Conservation (phyloP, 2,329 filamentous ascomycete species). For the Scytalidium sp. region DNA sequence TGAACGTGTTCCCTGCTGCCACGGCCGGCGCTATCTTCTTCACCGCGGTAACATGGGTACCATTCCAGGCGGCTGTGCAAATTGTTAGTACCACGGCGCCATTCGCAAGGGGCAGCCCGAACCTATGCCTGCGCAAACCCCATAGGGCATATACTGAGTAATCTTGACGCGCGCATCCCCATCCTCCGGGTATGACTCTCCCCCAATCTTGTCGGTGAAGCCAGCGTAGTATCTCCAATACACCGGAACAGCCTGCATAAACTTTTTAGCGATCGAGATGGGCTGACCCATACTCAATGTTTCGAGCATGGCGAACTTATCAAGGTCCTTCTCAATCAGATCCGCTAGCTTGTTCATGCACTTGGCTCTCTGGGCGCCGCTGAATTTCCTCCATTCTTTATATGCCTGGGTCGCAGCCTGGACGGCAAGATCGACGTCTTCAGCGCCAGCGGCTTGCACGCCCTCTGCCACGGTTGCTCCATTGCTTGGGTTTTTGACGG, state of each 20-base stretch:
- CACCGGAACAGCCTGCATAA: slow-evolving; percentile 49
- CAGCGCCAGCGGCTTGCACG: slow-evolving; percentile 36
- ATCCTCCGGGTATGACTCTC: background rate
- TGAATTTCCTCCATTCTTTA: background rate
- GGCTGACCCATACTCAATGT: background rate
- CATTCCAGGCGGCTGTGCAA: slow-evolving; percentile 33
- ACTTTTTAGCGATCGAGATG: background rate
- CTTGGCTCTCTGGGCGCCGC: background rate
- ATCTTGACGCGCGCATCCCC: slow-evolving; percentile 35
- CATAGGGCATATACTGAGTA: slow-evolving; percentile 11
- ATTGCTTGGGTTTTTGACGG: slow-evolving; percentile 50
- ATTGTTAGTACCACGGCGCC: too few relatives aligned
- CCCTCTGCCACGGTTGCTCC: slow-evolving; percentile 46
- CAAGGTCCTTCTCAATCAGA: background rate
- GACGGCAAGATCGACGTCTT: slow-evolving; percentile 25
- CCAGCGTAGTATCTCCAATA: slow-evolving; percentile 76
- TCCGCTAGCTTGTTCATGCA: background rate
- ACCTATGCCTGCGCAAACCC: slow-evolving; percentile 2
- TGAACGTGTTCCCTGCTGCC: background rate
- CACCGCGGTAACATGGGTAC: background rate
- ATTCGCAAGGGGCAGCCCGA: too few relatives aligned
- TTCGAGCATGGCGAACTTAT: background rate
- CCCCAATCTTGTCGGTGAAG: slow-evolving; percentile 62
- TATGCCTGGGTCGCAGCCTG: background rate
- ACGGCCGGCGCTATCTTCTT: slow-evolving; percentile 1